Conservation (phyloP, 805 yeast species). For the Zygotorulaspora danielsina region DNA sequence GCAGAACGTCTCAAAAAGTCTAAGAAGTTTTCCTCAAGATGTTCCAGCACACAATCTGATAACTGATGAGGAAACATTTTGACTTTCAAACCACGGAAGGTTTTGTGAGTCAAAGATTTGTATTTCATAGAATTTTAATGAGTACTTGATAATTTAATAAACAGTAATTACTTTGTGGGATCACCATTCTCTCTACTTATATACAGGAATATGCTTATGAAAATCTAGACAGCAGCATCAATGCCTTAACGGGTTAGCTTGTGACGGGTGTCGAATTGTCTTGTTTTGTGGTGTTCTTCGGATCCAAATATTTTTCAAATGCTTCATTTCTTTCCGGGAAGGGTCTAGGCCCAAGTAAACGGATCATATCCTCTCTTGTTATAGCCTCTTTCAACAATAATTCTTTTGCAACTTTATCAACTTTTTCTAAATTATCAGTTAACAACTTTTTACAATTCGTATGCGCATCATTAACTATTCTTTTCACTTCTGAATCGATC, state of each 20-base stretch:
- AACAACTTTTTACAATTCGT: constrained; percentile 61
- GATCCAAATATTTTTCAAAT: constrained; percentile 78
- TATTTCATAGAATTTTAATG: neutral
- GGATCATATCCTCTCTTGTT: constrained; percentile 90
- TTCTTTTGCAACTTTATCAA: constrained; percentile 83
- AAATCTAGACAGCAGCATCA: neutral
- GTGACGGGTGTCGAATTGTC: constrained; percentile 14
- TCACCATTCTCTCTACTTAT: constrained; percentile 2
- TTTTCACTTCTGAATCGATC: constrained; percentile 79
- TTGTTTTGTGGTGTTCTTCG: constrained; percentile 16
- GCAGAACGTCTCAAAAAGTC: neutral
- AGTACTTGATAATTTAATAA: neutral
- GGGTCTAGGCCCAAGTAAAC: constrained; percentile 86
- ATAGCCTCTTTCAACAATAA: constrained; percentile 82
- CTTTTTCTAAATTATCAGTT: constrained; percentile 62
- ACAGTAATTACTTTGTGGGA: neutral
- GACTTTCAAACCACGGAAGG: constrained; percentile 1
- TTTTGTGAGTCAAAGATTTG: too few relatives aligned
- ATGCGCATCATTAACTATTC: constrained; percentile 74
- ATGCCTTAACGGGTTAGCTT: constrained; percentile 6
- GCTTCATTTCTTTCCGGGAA: constrained; percentile 88
- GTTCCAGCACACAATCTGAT: constrained; percentile 28
- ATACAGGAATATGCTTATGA: constrained; percentile 4
- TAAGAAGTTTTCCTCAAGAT: constrained; percentile 7
- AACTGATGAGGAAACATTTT: constrained; percentile 36